Conservation (phyloP, 805 yeast species). For the Ogataea polymorpha region DNA sequence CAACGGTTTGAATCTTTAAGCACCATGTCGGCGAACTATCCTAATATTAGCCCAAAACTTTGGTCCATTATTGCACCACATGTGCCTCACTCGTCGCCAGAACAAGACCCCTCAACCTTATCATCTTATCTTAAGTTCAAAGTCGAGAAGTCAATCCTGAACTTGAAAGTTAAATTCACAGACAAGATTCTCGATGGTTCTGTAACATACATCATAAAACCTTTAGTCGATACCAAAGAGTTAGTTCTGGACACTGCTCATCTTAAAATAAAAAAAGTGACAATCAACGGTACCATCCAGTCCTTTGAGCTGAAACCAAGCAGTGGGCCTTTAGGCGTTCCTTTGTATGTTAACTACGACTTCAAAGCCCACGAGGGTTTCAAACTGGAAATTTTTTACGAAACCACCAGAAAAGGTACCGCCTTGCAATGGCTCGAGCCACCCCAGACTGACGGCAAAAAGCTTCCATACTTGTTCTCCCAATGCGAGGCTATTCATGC, state of each 20-base stretch:
- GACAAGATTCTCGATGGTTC: conserved; percentile 50
- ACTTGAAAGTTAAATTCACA: conserved; percentile 55
- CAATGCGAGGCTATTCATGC: conserved; percentile 94
- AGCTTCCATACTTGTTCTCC: conserved; percentile 71
- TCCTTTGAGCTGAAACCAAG: conserved; percentile 38
- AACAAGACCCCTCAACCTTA: conserved; percentile 71
- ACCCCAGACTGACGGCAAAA: conserved; percentile 69
- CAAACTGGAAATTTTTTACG: conserved; percentile 46
- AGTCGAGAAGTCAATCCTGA: conserved; percentile 50
- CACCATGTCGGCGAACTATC: conserved; percentile 21
- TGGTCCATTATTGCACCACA: conserved; percentile 27
- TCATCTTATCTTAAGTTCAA: conserved; percentile 63
- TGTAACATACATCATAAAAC: conserved; percentile 45
- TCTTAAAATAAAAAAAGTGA: conserved; percentile 44
- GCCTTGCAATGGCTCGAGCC: conserved; percentile 85
- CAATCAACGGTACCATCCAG: conserved; percentile 39
- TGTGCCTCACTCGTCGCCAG: conserved; percentile 45
- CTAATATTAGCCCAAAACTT: conserved; percentile 27
- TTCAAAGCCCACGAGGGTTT: conserved; percentile 15
- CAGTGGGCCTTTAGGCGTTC: conserved; percentile 57
- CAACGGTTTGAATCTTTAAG: background rate
- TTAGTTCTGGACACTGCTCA: conserved; percentile 70
- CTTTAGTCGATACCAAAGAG: conserved; percentile 28
- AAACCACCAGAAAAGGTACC: conserved; percentile 72
- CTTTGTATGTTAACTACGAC: conserved; percentile 38